Conservation (phyloP, 129 eudicot species). For the Flaveria ramosissima region DNA sequence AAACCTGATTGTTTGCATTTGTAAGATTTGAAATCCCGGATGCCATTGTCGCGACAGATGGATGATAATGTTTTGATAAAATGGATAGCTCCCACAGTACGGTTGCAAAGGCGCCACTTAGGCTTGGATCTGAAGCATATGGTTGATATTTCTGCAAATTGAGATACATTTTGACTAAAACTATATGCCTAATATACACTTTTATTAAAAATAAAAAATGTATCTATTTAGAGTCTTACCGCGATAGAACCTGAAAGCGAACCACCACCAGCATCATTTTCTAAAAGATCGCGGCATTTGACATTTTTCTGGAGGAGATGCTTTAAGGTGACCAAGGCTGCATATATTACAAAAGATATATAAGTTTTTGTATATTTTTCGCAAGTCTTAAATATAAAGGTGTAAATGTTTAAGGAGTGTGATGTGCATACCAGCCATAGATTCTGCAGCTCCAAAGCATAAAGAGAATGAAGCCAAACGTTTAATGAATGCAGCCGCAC, state of each 20-base stretch:
- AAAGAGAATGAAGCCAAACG: constrained; percentile 78
- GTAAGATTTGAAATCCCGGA: constrained; percentile 54
- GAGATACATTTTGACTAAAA: not conserved
- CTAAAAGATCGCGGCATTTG: constrained; percentile 88
- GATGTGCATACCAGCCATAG: constrained; percentile 76
- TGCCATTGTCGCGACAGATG: constrained; percentile 65
- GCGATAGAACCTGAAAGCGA: constrained; percentile 77
- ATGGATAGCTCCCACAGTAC: constrained; percentile 93
- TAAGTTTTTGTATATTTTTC: not conserved
- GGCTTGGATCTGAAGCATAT: constrained; percentile 70
- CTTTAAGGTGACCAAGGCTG: constrained; percentile 89
- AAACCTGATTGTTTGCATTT: constrained; percentile 53
- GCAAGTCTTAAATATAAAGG: not conserved
- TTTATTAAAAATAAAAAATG: not conserved
- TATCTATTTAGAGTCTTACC: constrained; percentile 40
- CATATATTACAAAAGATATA: constrained; percentile 19
- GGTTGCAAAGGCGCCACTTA: constrained; percentile 91
- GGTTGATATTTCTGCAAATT: constrained; percentile 82
- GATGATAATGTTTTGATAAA: constrained; percentile 80
- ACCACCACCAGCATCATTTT: constrained; percentile 94
- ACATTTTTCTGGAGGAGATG: constrained; percentile 83
- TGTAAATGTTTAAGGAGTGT: not conserved
- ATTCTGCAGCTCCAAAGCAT: constrained; percentile 86
- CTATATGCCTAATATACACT: not conserved
- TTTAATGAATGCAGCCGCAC: constrained; percentile 91